These are phyloP conservation scores for Talaromyces marneffei DNA, from an alignment of 2,329 filamentous ascomycete genomes.

Conservation along the genomic window DNA sequence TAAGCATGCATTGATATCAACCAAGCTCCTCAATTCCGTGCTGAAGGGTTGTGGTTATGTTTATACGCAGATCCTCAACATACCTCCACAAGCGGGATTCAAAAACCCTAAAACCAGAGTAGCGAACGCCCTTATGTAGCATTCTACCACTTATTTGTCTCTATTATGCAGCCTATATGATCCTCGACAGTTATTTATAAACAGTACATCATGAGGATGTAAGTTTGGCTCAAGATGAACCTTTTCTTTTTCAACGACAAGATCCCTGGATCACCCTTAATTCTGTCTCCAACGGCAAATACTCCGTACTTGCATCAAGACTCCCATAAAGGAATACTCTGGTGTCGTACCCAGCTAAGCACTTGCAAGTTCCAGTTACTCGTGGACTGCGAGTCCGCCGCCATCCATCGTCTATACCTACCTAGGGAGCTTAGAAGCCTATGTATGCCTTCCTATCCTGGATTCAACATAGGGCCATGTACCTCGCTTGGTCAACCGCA, in stretches of 20 bases:
- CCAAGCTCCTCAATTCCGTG: background rate
- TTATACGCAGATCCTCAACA: background rate
- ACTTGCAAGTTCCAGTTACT: background rate
- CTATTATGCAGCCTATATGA: background rate
- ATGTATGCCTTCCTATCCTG: background rate
- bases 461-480: background rate
- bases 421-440: background rate
- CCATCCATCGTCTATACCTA: background rate
- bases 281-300: background rate
- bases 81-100: background rate
- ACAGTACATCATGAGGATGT: background rate
- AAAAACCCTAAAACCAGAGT: background rate
- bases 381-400: background rate
- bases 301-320: background rate
- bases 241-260: background rate
- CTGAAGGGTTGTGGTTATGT: background rate
- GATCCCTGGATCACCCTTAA: background rate
- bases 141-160: background rate
- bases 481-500: background rate
- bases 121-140: background rate
- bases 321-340: background rate
- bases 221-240: background rate
- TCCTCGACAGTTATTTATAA: background rate
- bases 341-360: background rate
- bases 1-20: background rate